phyloP scores from a whole-genome alignment of 805 yeast genomes.

The Pichia insulana region DNA sequence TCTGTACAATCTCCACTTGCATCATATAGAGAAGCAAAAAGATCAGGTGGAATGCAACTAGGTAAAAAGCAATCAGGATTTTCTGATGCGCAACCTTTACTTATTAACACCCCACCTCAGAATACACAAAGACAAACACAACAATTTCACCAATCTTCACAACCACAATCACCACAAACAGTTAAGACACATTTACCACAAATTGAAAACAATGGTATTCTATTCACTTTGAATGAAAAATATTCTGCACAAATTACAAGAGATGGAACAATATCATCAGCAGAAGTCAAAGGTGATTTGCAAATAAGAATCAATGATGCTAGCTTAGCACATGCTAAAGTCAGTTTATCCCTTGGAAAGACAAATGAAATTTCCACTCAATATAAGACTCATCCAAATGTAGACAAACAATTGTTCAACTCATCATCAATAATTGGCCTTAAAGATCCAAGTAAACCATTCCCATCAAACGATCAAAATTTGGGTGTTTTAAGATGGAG shows the following conservation, averaged over 20 bases:
- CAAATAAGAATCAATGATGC: constrained; percentile 79
- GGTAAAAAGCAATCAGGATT: constrained; percentile 41
- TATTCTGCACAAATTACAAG: constrained; percentile 70
- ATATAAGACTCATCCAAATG: constrained; percentile 94
- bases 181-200: constrained; percentile 19
- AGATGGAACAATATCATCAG: constrained; percentile 63
- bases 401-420: constrained; percentile 68
- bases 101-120: constrained; percentile 22
- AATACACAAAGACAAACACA: constrained; percentile 13
- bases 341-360: constrained; percentile 45
- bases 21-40: constrained; percentile 20
- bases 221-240: constrained; percentile 69
- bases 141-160: constrained; percentile 16
- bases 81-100: constrained; percentile 23
- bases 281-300: constrained; percentile 85
- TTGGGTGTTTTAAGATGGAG: constrained; percentile 93
- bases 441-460: constrained; percentile 68
- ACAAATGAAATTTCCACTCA: constrained; percentile 42
- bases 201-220: constrained; percentile 61
- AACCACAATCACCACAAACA: constrained; percentile 11
- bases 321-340: constrained; percentile 56
- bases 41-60: constrained; percentile 70
- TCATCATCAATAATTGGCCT: constrained; percentile 52
- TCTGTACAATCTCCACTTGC: constrained; percentile 8
- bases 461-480: constrained; percentile 87